These are phyloP conservation scores for Daldinia caldariorum DNA, from an alignment of 495 filamentous ascomycete genomes.

Conservation along the genomic window DNA sequence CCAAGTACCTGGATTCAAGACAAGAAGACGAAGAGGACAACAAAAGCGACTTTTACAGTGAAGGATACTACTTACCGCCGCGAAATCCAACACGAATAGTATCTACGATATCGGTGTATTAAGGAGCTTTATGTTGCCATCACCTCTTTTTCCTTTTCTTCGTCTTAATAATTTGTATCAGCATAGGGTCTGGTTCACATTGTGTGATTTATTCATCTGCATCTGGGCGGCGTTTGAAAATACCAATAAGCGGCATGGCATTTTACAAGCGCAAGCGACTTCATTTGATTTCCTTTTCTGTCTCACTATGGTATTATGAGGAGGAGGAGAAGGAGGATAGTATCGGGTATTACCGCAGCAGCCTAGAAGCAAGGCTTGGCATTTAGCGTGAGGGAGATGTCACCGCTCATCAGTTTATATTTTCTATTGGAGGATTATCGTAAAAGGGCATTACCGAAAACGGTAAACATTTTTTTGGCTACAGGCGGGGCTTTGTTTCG, in stretches of 20 bases:
- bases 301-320: conserved; percentile 20
- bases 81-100: conserved; percentile 56
- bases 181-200: conserved; percentile 38
- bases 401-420: conserved; percentile 45
- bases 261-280: conserved; percentile 48
- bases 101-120: conserved; percentile 62
- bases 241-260: conserved; percentile 52
- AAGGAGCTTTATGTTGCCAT: conserved; percentile 52
- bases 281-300: conserved; percentile 43
- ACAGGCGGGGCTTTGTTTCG: conserved; percentile 39
- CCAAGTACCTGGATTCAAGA: conserved; percentile 58
- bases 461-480: conserved; percentile 37
- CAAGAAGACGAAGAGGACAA: conserved; percentile 49
- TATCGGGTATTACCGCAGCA: conserved; percentile 37
- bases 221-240: conserved; percentile 59
- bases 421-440: conserved; percentile 46
- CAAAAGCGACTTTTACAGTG: conserved; percentile 65
- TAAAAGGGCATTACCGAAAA: conserved; percentile 39
- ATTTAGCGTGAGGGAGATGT: conserved; percentile 29
- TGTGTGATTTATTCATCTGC: conserved; percentile 50
- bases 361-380: conserved; percentile 28
- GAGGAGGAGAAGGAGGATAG: conserved; percentile 28
- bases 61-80: conserved; percentile 69
- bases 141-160: conserved; percentile 40
- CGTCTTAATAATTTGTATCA: conserved; percentile 42